Conservation (phyloP, 2,329 filamentous ascomycete species). For the Colletotrichum coccodes region DNA sequence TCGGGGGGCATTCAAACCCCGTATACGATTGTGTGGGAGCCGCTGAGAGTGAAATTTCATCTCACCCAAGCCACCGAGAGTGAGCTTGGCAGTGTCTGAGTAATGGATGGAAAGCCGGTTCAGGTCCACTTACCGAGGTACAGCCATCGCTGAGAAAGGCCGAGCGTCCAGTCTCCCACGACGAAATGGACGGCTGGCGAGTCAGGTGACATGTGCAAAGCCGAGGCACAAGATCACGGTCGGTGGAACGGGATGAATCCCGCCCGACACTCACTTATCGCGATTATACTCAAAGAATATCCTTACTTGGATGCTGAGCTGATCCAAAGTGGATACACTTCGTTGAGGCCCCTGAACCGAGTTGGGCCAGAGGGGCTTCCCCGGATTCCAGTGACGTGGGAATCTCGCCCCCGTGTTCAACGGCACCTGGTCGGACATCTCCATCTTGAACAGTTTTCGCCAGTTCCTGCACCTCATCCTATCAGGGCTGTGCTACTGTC, state of each 20-base stretch:
- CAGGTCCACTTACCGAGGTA: conserved; percentile 5
- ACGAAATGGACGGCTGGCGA: not conserved
- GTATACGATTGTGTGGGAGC: not conserved
- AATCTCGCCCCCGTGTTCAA: not conserved
- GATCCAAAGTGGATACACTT: not conserved
- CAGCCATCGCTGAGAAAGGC: not conserved
- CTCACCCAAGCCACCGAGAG: not conserved
- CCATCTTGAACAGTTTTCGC: not conserved
- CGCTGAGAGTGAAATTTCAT: not conserved
- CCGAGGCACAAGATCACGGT: not conserved
- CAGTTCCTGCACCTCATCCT: not conserved
- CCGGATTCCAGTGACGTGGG: not conserved
- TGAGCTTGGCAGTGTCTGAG: not conserved
- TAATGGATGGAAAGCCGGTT: not conserved
- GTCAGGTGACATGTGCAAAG: not conserved
- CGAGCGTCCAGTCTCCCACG: not conserved
- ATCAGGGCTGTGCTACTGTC: not conserved
- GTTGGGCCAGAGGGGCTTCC: not conserved
- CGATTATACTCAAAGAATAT: not conserved
- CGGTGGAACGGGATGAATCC: not conserved
- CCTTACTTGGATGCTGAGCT: not conserved
- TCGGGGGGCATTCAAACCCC: not conserved
- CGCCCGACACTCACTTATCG: not conserved
- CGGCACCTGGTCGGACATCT: too few species aligned
- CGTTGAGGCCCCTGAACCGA: not conserved